Percentiles rank a stretch among this genome's conserved stretches.
Conservation (phyloP, 768 basidiomycete genomes). For the Termitomyces sp. region DNA sequence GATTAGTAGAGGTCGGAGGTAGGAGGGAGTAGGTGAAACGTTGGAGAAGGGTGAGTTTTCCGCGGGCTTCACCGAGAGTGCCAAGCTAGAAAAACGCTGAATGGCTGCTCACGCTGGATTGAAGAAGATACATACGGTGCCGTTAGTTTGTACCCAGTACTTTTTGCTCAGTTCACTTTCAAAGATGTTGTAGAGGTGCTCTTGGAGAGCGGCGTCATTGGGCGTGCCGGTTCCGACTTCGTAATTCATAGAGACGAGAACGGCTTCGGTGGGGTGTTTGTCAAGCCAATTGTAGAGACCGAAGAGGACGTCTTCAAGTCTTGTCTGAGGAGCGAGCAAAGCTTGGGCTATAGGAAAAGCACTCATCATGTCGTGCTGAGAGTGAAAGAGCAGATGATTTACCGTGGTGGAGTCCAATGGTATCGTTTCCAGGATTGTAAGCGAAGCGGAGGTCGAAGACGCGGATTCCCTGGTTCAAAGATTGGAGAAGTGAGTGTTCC, state of each 20-base stretch:
- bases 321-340: conserved; percentile 39
- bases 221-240: conserved; percentile 42
- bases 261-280: conserved; percentile 44
- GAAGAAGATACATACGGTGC: conserved; percentile 24
- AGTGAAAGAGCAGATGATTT: conserved; percentile 1
- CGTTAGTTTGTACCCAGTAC: conserved; percentile 45
- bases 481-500: conserved; percentile 39
- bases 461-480: conserved; percentile 44
- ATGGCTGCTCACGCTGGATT: background rate
- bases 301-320: conserved; percentile 45
- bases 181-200: conserved; percentile 35
- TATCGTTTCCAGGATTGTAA: conserved; percentile 46
- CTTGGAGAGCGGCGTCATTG: conserved; percentile 36
- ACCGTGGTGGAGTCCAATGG: conserved; percentile 47
- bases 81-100: conserved; percentile 27
- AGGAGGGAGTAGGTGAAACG: conserved; percentile 40
- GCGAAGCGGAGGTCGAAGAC: conserved; percentile 44
- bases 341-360: conserved; percentile 25
- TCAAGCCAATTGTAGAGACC: conserved; percentile 49
- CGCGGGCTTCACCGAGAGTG: conserved; percentile 45
- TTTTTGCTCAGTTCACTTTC: conserved; percentile 30
- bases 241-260: conserved; percentile 46
- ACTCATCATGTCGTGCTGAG: background rate
- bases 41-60: conserved; percentile 46
- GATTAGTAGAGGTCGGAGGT: conserved; percentile 29